A percentile compares a stretch with the other conserved stretches of the same genome.
These are phyloP conservation scores for Penicillium sclerotiorum DNA, from an alignment of 2,329 filamentous ascomycete genomes.

Conservation along the genomic window DNA sequence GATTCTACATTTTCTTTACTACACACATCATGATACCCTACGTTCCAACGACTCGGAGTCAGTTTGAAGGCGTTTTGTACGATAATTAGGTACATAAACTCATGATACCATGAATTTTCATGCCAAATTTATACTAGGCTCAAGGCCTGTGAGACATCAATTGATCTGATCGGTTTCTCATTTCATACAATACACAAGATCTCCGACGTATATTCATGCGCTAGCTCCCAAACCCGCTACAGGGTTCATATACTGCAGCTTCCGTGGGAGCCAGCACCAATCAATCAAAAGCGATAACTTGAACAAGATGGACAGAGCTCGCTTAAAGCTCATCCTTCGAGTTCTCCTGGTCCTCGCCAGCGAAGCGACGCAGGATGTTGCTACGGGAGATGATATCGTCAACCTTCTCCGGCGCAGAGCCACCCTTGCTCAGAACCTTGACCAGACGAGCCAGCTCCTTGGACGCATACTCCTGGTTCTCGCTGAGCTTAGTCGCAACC, in stretches of 20 bases:
- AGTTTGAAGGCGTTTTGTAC: neutral
- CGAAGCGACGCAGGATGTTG: constrained; percentile 84
- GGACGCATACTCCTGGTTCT: constrained; percentile 74
- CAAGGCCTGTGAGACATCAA: constrained; percentile 1
- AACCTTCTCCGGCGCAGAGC: constrained; percentile 79
- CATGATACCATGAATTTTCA: too few species aligned
- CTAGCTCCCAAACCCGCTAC: neutral
- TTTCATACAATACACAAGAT: constrained; percentile 11
- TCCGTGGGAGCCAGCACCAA: neutral
- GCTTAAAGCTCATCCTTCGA: constrained; percentile 74
- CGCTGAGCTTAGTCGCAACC: constrained; percentile 80
- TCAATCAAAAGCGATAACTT: constrained; percentile 25
- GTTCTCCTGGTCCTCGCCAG: constrained; percentile 60
- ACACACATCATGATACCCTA: constrained; percentile 25
- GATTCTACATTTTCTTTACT: constrained; percentile 4
- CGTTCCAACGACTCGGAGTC: constrained; percentile 8
- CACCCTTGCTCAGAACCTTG: constrained; percentile 81
- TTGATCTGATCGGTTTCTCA: constrained; percentile 6
- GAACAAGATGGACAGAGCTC: constrained; percentile 7
- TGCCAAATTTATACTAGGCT: neutral
- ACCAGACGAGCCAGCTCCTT: constrained; percentile 85
- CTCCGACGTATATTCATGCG: constrained; percentile 4
- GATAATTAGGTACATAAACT: neutral
- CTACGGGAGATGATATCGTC: constrained; percentile 84
- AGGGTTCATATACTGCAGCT: constrained; percentile 2